A percentile compares a stretch with the other conserved stretches of the same genome.
Conservation (phyloP, 495 filamentous ascomycete species). For the Penicillium robsamsonii region DNA sequence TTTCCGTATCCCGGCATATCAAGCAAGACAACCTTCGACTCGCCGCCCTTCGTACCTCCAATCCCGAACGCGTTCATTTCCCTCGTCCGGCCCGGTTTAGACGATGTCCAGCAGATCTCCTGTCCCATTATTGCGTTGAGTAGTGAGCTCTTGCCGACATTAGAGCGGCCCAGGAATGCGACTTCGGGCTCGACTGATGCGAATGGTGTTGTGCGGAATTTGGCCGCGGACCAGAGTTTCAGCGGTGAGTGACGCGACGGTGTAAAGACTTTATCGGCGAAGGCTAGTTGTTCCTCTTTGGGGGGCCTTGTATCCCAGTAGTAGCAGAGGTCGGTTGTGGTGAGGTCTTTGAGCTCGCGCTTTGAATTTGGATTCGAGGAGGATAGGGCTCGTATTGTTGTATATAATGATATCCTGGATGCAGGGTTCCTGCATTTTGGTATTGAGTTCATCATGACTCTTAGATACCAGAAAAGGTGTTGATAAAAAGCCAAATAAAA, state of each 20-base stretch:
- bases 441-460: slow-evolving; percentile 2
- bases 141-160: slow-evolving; percentile 88
- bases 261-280: slow-evolving; percentile 62
- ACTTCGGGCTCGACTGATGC: slow-evolving; percentile 51
- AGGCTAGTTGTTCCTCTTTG: slow-evolving; percentile 48
- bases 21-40: slow-evolving; percentile 61
- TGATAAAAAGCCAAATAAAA: background rate
- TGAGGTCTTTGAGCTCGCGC: slow-evolving; percentile 34
- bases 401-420: slow-evolving; percentile 10
- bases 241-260: slow-evolving; percentile 51
- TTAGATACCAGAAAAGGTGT: background rate
- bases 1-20: slow-evolving; percentile 97
- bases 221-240: slow-evolving; percentile 67
- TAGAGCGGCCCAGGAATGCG: slow-evolving; percentile 79
- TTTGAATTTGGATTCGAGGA: slow-evolving; percentile 27
- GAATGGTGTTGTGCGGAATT: slow-evolving; percentile 64
- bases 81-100: slow-evolving; percentile 71
- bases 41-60: slow-evolving; percentile 52
- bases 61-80: slow-evolving; percentile 86
- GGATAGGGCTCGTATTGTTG: slow-evolving; percentile 11
- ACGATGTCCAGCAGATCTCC: slow-evolving; percentile 60
- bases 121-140: slow-evolving; percentile 76
- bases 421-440: slow-evolving; percentile 3
- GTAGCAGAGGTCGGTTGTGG: slow-evolving; percentile 40
- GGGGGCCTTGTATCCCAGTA: slow-evolving; percentile 62